Percentiles rank a stretch among this genome's conserved stretches.
Evolutionary conservation across 306 rosid genomes (phyloP).

Genomic region (Vigna reflexopilosa): DNA sequence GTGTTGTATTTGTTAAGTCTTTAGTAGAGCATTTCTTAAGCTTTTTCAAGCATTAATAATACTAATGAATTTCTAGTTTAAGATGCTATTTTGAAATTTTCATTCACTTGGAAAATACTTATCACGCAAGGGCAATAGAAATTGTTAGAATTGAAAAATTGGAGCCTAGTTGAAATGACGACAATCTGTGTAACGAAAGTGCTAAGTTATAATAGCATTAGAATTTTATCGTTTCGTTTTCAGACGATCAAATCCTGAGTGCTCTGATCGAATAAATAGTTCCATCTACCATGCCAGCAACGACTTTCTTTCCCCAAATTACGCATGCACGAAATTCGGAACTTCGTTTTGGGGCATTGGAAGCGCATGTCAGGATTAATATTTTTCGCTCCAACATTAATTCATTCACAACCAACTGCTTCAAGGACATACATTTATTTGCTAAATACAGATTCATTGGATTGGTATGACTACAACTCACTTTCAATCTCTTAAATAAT

Average conservation of each 20-base stretch:
- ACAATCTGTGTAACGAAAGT: background rate
- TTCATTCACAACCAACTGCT: background rate
- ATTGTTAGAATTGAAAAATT: background rate
- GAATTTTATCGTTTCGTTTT: background rate
- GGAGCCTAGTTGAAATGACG: constrained; percentile 5
- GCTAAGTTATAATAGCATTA: background rate
- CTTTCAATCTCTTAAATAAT: too few relatives aligned
- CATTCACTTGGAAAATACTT: background rate
- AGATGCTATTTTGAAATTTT: background rate
- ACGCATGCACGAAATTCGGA: constrained; percentile 1
- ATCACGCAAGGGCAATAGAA: background rate
- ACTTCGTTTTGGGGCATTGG: background rate
- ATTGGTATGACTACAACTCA: too few relatives aligned
- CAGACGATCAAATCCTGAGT: background rate
- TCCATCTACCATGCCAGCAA: background rate
- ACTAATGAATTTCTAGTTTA: too few relatives aligned
- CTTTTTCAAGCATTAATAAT: background rate
- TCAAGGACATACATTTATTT: background rate
- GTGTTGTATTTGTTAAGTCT: background rate
- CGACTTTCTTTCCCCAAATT: background rate
- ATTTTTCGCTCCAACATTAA: background rate
- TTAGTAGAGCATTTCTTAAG: background rate
- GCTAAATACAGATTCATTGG: background rate
- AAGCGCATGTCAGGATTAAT: background rate
- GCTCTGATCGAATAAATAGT: too few relatives aligned